Evolutionary conservation across 371 early-diverging fungal genomes (phyloP).

Genomic region (Syncephalastrum monosporum): DNA sequence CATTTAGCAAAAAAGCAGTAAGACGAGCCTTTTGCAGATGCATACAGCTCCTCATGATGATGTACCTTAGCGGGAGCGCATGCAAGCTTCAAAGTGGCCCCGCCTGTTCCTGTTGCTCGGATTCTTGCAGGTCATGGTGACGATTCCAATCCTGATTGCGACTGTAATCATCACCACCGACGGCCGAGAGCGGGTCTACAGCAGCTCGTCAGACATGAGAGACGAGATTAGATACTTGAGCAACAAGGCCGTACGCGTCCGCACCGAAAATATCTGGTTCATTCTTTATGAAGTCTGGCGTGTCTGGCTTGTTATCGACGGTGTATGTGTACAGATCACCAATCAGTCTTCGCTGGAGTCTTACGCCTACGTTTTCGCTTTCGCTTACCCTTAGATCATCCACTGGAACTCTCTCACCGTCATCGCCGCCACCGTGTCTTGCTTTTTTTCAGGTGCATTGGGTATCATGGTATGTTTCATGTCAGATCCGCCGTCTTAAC

Average conservation of each 20-base stretch:
- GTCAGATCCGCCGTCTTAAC: too few relatives aligned
- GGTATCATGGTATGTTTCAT: constrained; percentile 14
- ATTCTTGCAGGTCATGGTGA: constrained; percentile 17
- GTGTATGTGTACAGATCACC: constrained; percentile 5
- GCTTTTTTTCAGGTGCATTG: constrained; percentile 16
- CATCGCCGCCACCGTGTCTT: constrained; percentile 10
- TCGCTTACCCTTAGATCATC: constrained; percentile 8
- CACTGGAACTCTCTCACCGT: constrained; percentile 18
- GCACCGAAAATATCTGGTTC: constrained; percentile 19
- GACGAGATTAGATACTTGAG: not conserved
- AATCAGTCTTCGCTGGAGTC: too few relatives aligned
- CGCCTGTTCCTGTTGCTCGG: constrained; percentile 10
- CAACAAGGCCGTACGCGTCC: constrained; percentile 9
- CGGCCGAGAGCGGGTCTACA: not conserved
- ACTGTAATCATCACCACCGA: not conserved
- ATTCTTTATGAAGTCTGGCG: constrained; percentile 19
- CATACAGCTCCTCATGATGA: not conserved
- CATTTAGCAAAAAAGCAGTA: too few relatives aligned
- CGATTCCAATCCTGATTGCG: constrained; percentile 15
- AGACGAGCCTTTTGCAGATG: too few relatives aligned
- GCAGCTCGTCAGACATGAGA: too few relatives aligned
- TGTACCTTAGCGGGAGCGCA: constrained; percentile 7
- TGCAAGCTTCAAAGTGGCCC: constrained; percentile 10
- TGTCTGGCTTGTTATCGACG: constrained; percentile 19
- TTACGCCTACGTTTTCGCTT: not conserved